Evolutionary conservation across 2,329 filamentous ascomycete species (phyloP), one percentile per base, ranked within the genome.

Genomic region (Blumeria graminis): DNA sequence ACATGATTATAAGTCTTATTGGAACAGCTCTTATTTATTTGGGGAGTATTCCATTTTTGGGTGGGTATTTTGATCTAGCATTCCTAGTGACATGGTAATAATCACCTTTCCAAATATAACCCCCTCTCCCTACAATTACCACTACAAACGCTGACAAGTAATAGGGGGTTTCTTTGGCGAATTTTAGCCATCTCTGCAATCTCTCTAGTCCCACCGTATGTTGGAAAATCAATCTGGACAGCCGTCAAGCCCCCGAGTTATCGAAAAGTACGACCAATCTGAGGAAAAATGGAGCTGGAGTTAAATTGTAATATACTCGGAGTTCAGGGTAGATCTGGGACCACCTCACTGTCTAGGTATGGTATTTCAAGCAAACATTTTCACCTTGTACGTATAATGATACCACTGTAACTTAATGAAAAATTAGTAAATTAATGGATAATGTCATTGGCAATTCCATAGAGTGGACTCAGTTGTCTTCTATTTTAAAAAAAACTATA

Each of bases 211-310:
- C 92, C 92, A 16, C 86, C 90, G 1, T 95, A 90, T 71, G 82
- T 80, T 55, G 87, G 78, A 18, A 96, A 96, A 72, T 69, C 93
- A 59, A 84, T 95, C 61, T 76, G 84, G 64, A 76, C 87, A 65
- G 87, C 81, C 59, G 82, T 94, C 74, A 89, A 84, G 70, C 92
- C 92, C 60, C 89, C 89, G 18, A 94, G 85, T 65, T 96, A 95
- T 71, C 77, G 92, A 65, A 98, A 98, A 72, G 89, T 98, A 52
- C 82, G 84, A 69, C 82, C 76, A 48, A 77, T 80, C 8, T 66
- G 18, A 28, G 9, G 32, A 28, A 48, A 28, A 13, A 11, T 48
- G 14, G 18, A 14, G 18, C 18, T 11, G 18, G 38, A 11, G 38
- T 11, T 41, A 41, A 28, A 28, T 28, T 28, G 22, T 28, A 28